A percentile compares a stretch with the other conserved stretches of the same genome.
Conservation (phyloP, 2,329 filamentous ascomycete genomes). For the Plectosphaerella plurivora region DNA sequence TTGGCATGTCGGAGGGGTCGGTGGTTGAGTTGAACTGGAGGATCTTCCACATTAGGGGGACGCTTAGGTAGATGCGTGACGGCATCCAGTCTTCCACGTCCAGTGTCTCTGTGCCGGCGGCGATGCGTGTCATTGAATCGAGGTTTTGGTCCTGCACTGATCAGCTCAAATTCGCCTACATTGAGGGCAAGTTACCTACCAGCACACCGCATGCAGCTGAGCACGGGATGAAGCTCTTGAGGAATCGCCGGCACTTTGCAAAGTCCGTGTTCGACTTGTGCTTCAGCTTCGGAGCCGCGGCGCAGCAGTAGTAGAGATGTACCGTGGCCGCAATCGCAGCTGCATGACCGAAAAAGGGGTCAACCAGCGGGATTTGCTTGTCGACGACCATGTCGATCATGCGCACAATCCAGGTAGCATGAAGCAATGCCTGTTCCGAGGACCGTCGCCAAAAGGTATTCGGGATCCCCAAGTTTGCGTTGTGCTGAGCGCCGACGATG, state of each 20-base stretch:
- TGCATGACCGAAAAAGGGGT: constrained; percentile 47
- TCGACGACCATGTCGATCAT: constrained; percentile 51
- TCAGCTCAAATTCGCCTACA: neutral
- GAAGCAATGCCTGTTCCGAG: constrained; percentile 44
- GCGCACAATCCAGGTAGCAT: constrained; percentile 49
- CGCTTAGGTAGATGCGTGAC: constrained; percentile 46
- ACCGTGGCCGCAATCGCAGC: constrained; percentile 49
- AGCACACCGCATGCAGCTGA: constrained; percentile 40
- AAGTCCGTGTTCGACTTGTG: constrained; percentile 48
- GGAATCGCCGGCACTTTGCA: constrained; percentile 43
- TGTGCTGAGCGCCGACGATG: constrained; percentile 46
- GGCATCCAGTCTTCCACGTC: constrained; percentile 48
- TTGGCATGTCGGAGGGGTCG: constrained; percentile 27
- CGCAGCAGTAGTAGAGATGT: constrained; percentile 49
- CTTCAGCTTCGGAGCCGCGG: constrained; percentile 40
- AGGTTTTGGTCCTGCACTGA: constrained; percentile 37
- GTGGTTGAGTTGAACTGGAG: constrained; percentile 40
- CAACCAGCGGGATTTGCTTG: constrained; percentile 41
- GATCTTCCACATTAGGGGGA: constrained; percentile 49
- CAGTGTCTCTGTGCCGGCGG: constrained; percentile 40
- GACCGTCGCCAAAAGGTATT: constrained; percentile 51
- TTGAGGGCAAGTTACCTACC: constrained; percentile 24
- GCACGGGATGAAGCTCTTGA: constrained; percentile 41
- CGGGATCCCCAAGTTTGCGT: constrained; percentile 45
- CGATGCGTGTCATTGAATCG: constrained; percentile 43